phyloP scores from a whole-genome alignment of 2,329 filamentous ascomycete species.

The Cercospora nicotianae region DNA sequence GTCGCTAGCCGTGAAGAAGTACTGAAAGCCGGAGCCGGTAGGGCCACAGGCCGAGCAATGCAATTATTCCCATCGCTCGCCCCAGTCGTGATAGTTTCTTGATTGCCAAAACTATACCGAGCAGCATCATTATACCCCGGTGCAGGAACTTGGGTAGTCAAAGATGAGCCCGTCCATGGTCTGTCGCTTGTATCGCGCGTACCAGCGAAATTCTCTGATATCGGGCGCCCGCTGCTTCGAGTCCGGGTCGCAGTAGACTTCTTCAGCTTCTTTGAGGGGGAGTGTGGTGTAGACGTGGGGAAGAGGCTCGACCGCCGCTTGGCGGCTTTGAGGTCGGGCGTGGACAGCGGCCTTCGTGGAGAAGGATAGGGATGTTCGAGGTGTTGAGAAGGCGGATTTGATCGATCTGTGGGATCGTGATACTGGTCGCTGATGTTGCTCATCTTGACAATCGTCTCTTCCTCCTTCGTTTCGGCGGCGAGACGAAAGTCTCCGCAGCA shows the following conservation, averaged over 20 bases:
- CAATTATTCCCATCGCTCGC: neutral
- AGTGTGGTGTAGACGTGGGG: constrained; percentile 16
- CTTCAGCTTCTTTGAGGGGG: constrained; percentile 16
- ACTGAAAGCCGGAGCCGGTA: neutral
- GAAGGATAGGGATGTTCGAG: constrained; percentile 12
- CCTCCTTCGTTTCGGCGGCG: constrained; percentile 3
- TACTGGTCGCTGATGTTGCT: constrained; percentile 4
- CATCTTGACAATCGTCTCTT: constrained; percentile 9
- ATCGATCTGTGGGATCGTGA: constrained; percentile 7
- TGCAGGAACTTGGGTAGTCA: constrained; percentile 16
- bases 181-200: constrained; percentile 14
- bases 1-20: constrained; percentile 3
- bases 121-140: constrained; percentile 4
- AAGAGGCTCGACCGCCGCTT: constrained; percentile 16
- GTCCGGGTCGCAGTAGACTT: constrained; percentile 15
- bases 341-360: constrained; percentile 22
- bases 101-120: neutral
- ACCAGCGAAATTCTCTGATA: constrained; percentile 18
- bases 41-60: constrained; percentile 1
- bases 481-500: constrained; percentile 14
- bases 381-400: constrained; percentile 6
- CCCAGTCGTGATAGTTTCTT: neutral
- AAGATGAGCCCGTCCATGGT: constrained; percentile 17
- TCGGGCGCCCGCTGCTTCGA: constrained; percentile 11
- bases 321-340: constrained; percentile 18